Evolutionary conservation across 2,329 filamentous ascomycete species (phyloP).

Genomic region (Phyllosticta citrichinensis): DNA sequence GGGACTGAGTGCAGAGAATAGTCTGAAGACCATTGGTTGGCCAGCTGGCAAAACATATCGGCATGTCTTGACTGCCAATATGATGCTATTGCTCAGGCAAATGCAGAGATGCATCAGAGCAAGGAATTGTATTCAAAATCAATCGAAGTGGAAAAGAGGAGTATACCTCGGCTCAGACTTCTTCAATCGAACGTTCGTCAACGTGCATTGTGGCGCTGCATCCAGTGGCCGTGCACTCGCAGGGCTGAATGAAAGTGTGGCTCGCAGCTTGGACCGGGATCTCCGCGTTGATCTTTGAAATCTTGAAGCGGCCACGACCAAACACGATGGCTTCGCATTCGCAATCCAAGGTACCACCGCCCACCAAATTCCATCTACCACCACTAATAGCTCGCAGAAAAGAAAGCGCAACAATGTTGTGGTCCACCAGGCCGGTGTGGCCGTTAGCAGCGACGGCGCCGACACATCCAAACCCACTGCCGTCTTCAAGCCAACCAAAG

Average conservation of each 20-base stretch:
- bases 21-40: no score
- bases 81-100: no score
- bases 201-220: background rate
- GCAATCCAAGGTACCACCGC: background rate
- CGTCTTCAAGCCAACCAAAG: constrained; percentile 54
- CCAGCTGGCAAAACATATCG: no score
- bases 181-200: no score
- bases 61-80: no score
- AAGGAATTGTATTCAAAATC: no score
- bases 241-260: background rate
- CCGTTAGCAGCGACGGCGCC: constrained; percentile 12
- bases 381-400: constrained; percentile 13
- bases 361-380: background rate
- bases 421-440: constrained; percentile 12
- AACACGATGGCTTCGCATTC: constrained; percentile 5
- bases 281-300: background rate
- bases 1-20: no score
- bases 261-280: background rate
- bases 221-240: background rate
- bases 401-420: constrained; percentile 16
- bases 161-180: no score
- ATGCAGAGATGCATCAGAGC: no score
- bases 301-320: background rate
- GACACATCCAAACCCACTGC: constrained; percentile 60
- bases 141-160: no score